phyloP scores from a whole-genome alignment of 495 filamentous ascomycete genomes.

The Talaromyces wortmannii region DNA sequence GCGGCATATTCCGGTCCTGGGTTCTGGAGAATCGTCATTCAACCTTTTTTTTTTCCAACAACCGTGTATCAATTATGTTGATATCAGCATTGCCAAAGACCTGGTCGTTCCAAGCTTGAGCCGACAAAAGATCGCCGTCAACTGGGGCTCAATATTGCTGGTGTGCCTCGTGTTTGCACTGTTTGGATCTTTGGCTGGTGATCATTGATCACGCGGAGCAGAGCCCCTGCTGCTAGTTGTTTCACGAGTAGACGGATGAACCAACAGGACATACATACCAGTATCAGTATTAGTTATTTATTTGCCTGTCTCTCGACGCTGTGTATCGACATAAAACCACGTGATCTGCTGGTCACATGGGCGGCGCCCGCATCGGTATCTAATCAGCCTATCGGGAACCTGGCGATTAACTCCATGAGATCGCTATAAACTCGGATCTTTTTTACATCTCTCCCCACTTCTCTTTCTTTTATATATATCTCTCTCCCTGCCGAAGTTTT shows the following conservation, averaged over 20 bases:
- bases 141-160: too few species aligned
- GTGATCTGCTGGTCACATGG: background rate
- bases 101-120: too few species aligned
- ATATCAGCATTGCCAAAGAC: too few species aligned
- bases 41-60: background rate
- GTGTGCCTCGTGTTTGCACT: background rate
- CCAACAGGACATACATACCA: background rate
- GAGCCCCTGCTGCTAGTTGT: too few species aligned
- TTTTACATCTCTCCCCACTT: background rate
- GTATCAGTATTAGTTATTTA: background rate
- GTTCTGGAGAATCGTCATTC: background rate
- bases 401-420: background rate
- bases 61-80: too few species aligned
- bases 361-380: background rate
- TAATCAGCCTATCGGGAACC: background rate
- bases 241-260: too few species aligned
- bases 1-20: constrained; percentile 15
- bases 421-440: background rate
- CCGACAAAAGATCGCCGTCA: too few species aligned
- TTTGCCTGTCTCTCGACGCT: too few species aligned
- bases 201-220: too few species aligned
- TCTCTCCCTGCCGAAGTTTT: too few species aligned
- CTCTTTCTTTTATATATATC: too few species aligned
- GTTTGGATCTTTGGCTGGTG: background rate
- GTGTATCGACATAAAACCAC: background rate